Evolutionary conservation across 2,329 filamentous ascomycete species (phyloP).

Genomic region (Colletotrichum costaricense): DNA sequence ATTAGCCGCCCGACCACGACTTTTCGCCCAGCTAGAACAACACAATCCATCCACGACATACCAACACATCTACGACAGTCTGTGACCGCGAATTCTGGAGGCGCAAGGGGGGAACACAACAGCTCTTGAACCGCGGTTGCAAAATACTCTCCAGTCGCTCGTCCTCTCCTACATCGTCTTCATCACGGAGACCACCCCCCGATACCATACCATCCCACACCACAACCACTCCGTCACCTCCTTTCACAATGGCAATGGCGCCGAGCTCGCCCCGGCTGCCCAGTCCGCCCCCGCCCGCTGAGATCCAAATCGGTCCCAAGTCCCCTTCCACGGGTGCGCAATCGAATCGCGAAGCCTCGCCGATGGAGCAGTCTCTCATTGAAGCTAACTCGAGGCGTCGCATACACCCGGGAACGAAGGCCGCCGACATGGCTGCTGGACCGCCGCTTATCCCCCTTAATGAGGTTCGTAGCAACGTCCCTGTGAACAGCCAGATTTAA

Average conservation of each 20-base stretch:
- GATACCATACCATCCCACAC: background rate
- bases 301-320: constrained; percentile 88
- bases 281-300: constrained; percentile 92
- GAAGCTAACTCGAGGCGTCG: constrained; percentile 83
- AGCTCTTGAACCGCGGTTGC: background rate
- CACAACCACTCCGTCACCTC: background rate
- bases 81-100: constrained; percentile 1
- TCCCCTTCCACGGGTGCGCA: constrained; percentile 73
- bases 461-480: constrained; percentile 68
- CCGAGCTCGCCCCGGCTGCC: constrained; percentile 92
- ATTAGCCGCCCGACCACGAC: constrained; percentile 30
- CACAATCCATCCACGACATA: background rate
- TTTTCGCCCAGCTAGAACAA: constrained; percentile 16
- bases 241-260: constrained; percentile 63
- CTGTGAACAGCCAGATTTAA: background rate
- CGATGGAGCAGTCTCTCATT: constrained; percentile 71
- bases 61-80: background rate
- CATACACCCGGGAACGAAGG: constrained; percentile 91
- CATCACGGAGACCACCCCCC: background rate
- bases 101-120: background rate
- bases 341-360: constrained; percentile 67
- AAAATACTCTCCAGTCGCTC: background rate
- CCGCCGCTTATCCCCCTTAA: constrained; percentile 87
- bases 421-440: constrained; percentile 92
- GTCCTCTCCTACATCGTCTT: background rate